phyloP scores from a whole-genome alignment of 345 rosid species.

The Viola odorata region DNA sequence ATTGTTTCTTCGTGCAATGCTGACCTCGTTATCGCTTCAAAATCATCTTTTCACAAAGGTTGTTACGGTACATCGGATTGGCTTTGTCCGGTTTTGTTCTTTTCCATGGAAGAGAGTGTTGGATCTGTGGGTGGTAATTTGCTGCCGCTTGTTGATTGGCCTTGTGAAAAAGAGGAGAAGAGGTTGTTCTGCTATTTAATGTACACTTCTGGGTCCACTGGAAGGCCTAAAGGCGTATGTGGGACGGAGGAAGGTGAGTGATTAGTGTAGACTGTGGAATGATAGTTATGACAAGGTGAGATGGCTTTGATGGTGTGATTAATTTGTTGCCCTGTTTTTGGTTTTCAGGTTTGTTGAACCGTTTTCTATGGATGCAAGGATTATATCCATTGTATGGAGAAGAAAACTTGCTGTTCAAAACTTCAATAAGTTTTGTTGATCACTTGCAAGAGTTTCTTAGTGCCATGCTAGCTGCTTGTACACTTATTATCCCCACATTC shows the following conservation, averaged over 20 bases:
- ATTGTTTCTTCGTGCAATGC: conserved; percentile 44
- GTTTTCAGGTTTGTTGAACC: conserved; percentile 71
- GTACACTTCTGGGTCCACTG: conserved; percentile 95
- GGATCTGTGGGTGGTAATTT: conserved; percentile 4
- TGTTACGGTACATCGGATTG: conserved; percentile 41
- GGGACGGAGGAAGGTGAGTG: conserved; percentile 80
- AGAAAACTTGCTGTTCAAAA: conserved; percentile 68
- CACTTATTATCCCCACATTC: conserved; percentile 66
- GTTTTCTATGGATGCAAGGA: conserved; percentile 89
- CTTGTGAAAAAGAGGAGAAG: conserved; percentile 42
- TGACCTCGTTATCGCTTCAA: conserved; percentile 47
- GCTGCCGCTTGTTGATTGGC: conserved; percentile 32
- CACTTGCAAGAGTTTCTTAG: conserved; percentile 87
- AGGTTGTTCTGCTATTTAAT: conserved; percentile 72
- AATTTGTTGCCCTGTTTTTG: conserved; percentile 11
- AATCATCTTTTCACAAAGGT: conserved; percentile 35
- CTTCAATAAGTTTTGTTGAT: conserved; percentile 83
- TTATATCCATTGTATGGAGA: conserved; percentile 54
- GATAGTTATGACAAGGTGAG: neutral
- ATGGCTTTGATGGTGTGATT: conserved; percentile 7
- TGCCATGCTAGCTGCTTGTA: conserved; percentile 60
- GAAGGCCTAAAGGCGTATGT: conserved; percentile 84
- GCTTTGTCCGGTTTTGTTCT: conserved; percentile 40
- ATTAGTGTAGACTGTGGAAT: conserved; percentile 1
- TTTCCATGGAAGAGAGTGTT: conserved; percentile 42